Evolutionary conservation across 2,329 filamentous ascomycete species (phyloP).

Genomic region (Colletotrichum sidae): DNA sequence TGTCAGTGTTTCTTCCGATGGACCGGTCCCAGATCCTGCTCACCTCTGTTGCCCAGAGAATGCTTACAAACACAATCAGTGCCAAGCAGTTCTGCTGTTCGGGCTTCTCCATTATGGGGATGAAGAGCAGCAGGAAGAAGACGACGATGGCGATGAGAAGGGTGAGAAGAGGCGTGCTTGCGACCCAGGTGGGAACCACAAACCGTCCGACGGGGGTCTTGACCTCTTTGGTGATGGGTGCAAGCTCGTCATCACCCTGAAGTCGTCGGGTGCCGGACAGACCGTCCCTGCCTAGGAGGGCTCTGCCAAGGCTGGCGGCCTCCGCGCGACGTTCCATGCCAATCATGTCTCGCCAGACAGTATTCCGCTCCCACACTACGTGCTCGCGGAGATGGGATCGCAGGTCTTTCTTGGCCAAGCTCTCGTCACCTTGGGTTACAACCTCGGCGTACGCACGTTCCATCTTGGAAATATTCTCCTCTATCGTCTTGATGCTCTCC

Average conservation of each 20-base stretch:
- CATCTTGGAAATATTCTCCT: constrained; percentile 78
- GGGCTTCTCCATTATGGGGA: constrained; percentile 85
- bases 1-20: constrained; percentile 34
- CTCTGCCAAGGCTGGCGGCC: constrained; percentile 89
- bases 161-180: constrained; percentile 84
- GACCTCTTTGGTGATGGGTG: constrained; percentile 73
- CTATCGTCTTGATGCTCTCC: constrained; percentile 76
- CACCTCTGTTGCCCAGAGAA: constrained; percentile 97
- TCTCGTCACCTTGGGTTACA: constrained; percentile 83
- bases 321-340: constrained; percentile 96
- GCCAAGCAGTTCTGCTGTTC: constrained; percentile 98
- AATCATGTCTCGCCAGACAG: constrained; percentile 99
- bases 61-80: constrained; percentile 90
- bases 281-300: constrained; percentile 80
- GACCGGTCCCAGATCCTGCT: constrained; percentile 39
- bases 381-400: constrained; percentile 93
- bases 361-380: constrained; percentile 98
- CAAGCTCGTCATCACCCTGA: constrained; percentile 84
- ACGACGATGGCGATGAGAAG: constrained; percentile 77
- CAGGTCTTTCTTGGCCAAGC: constrained; percentile 84
- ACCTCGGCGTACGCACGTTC: constrained; percentile 85
- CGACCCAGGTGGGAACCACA: constrained; percentile 81
- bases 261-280: constrained; percentile 76
- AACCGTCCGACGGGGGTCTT: constrained; percentile 84
- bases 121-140: constrained; percentile 78